Base-by-base conservation (phyloP, 495 filamentous ascomycete species). In the Talaromyces borbonicus region DNA sequence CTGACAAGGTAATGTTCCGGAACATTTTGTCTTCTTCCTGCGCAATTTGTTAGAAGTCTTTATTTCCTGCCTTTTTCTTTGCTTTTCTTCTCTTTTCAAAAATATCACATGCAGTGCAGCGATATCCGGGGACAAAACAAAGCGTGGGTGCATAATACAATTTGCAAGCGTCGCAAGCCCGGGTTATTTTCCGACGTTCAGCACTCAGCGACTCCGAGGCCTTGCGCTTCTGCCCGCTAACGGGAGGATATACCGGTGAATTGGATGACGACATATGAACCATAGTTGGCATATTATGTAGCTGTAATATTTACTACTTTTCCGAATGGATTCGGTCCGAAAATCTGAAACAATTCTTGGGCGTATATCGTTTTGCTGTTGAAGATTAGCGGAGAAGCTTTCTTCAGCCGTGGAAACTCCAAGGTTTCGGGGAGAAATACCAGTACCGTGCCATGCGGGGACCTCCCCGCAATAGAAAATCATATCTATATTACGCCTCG, bases 151-250 rank as follows among this genome's bases (percentile, higher is more conserved):
- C 9, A 35, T 36, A 39, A 6, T 52, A 58, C 15, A 57, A 49
- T 55, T 72, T 72, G 56, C 69, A 72, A 27, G 56, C 61, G 52
- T 72, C 69, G 54, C 69, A 72, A 32, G 69, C 69, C 39, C 69
- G 51, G 27, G 67, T 72, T 46, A 70, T 69, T 47, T 67, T 67
- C 41, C 64, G 65, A n/a, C 66, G 63, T 25, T 48, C 48, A 5
- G 38, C 52, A 41, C 47, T 48, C 11, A 44, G 29, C n/a, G 53
- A 31, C 12, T 56, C 56, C 8, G 56, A 60, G 2, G 56, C 29
- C 43, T 68, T 68, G 39, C 65, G 63, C 46, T 64, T 68, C 20
- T 51, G 61, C 12, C 41, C 46, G 22, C 46, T 38, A 27, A 37
- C 4, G 3, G 12, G 6, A 15, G 24, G 15, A 7, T 41, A 12